Base-by-base conservation (phyloP, 495 filamentous ascomycete species). In the Annulohypoxylon bovei region DNA sequence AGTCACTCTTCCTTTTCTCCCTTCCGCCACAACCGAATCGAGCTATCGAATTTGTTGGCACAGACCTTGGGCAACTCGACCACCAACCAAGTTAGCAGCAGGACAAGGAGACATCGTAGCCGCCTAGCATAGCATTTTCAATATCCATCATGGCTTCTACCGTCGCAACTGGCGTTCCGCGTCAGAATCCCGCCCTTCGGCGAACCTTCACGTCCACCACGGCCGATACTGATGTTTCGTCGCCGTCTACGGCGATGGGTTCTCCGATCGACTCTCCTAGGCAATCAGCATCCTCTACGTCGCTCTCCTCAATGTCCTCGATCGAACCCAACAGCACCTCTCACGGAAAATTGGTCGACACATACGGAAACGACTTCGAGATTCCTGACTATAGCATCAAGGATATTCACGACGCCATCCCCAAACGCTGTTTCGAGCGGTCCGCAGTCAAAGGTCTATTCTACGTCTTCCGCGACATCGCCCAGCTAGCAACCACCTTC, bases 271-370 rank as follows among this genome's bases (percentile, higher is more conserved):
- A 90, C 72, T 91, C 89, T 57, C 93, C 93, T 56, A 84, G 86
- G 33, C 88, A 88, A 37, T 96, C 93, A 9, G 88, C 92, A 18
- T 97, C 94, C 7, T 91, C 91, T 20, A 96, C 95, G 4, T 97
- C 95, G 2, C 86, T 97, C 54, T 97, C 95, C 28, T 98, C 95
- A 44, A 84, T 97, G 81, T 88, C 88, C 47, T 95, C 93, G n/a
- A 79, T 81, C 40, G 75, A 76, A 47, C 40, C 70, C 56, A 71
- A 62, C 60, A 73, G 70, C 64, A 32, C 67, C 40, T 55, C 73
- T 37, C 77, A 79, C 56, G 80, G 82, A 79, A 89, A 88, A 79
- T 87, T 94, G 62, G 79, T 89, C 55, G 90, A 93, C 79, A 88
- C 86, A 25, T 89, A 92, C 76, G 91, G 91, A 68, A 92, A 93